phyloP scores from a whole-genome alignment of 257 asterid genomes.

The Nyctanthes arbortristis region DNA sequence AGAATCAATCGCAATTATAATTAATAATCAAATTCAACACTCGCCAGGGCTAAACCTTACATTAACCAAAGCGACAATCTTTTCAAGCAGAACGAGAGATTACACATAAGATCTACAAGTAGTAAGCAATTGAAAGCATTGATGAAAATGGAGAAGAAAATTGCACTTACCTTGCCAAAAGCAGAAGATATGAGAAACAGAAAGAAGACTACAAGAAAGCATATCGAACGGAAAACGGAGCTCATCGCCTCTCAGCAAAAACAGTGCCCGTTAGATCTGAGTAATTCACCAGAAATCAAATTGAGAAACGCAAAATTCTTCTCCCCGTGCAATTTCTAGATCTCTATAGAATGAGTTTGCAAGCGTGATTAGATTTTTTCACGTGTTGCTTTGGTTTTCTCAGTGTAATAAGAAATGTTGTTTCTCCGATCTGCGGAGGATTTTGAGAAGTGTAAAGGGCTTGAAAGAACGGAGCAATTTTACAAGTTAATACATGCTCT shows the following conservation, averaged over 20 bases:
- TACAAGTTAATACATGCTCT: conserved; percentile 5
- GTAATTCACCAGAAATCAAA: background rate
- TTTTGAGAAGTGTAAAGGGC: conserved; percentile 13
- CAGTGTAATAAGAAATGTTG: background rate
- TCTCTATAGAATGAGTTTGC: conserved; percentile 30
- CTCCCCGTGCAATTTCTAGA: conserved; percentile 30
- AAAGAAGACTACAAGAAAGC: conserved; percentile 30
- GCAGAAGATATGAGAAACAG: conserved; percentile 41
- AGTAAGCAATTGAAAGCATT: conserved; percentile 1
- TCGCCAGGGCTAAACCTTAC: background rate
- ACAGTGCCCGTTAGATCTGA: conserved; percentile 38
- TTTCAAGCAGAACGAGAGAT: background rate
- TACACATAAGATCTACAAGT: conserved; percentile 21
- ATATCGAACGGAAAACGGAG: conserved; percentile 38
- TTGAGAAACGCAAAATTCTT: conserved; percentile 9
- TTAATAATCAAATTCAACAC: background rate
- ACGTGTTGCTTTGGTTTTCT: conserved; percentile 23
- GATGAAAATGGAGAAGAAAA: conserved; percentile 11
- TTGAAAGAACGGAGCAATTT: background rate
- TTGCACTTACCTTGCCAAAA: conserved; percentile 51
- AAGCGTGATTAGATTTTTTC: conserved; percentile 15
- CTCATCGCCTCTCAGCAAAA: conserved; percentile 45
- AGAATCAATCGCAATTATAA: background rate
- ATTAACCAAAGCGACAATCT: background rate
- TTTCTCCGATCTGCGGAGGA: conserved; percentile 20